phyloP scores from a whole-genome alignment of 2,329 filamentous ascomycete species.

The Chalaropsis ovoidea region DNA sequence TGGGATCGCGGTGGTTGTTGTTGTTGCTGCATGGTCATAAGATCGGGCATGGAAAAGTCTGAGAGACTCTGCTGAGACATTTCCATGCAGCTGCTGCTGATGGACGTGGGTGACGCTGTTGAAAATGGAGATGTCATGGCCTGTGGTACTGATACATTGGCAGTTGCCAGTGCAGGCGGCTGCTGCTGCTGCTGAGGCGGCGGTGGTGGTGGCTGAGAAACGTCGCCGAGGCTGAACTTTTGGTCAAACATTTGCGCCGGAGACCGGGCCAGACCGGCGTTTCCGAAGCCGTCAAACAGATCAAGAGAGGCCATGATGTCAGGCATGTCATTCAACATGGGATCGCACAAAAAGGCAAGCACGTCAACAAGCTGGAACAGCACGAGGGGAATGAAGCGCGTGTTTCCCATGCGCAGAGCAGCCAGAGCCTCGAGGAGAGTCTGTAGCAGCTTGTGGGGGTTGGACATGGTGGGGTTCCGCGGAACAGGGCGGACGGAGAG shows the following conservation, averaged over 20 bases:
- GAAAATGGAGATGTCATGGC: conserved; percentile 23
- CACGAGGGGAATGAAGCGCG: conserved; percentile 66
- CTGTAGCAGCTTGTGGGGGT: conserved; percentile 61
- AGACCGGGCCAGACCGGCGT: conserved; percentile 49
- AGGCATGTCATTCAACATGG: conserved; percentile 49
- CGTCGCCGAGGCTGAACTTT: conserved; percentile 21
- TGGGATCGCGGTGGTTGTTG: conserved; percentile 17
- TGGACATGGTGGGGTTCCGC: conserved; percentile 47
- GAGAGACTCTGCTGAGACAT: conserved; percentile 19
- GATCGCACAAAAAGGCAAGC: conserved; percentile 51
- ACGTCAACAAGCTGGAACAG: conserved; percentile 65
- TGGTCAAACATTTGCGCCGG: conserved; percentile 32
- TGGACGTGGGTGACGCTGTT: conserved; percentile 21
- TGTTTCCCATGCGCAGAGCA: conserved; percentile 61
- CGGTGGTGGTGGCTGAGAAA: not conserved
- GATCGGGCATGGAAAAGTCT: conserved; percentile 21
- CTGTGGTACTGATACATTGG: conserved; percentile 7
- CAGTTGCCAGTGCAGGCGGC: not conserved
- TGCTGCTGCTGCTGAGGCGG: conserved; percentile 7
- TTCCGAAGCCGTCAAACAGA: conserved; percentile 57
- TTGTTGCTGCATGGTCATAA: conserved; percentile 24
- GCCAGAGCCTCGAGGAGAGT: conserved; percentile 58
- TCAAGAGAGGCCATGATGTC: conserved; percentile 47
- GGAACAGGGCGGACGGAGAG: conserved; percentile 55
- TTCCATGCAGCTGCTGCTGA: conserved; percentile 23